Percentiles rank a stretch among this genome's conserved stretches.
These are phyloP conservation scores for Peronospora farinosa DNA, from an alignment of 352 stramenopile species.

Conservation along the genomic window DNA sequence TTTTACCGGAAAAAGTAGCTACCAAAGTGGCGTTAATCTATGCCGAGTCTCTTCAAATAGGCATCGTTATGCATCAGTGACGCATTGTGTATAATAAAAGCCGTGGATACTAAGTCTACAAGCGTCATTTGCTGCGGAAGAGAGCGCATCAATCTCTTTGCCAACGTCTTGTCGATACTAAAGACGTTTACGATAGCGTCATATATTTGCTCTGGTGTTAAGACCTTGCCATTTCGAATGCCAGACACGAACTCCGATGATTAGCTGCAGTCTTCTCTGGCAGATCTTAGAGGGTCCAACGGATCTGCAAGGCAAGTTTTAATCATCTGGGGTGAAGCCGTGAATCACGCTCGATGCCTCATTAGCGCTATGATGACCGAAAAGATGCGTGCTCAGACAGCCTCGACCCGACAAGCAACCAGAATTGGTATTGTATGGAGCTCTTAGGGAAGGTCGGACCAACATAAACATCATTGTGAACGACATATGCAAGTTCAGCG, in stretches of 20 bases:
- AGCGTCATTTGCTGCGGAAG: slow-evolving; percentile 44
- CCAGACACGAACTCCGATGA: slow-evolving; percentile 57
- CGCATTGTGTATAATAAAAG: slow-evolving; percentile 49
- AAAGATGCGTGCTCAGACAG: too few relatives aligned
- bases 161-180: slow-evolving; percentile 37
- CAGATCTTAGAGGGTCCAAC: too few relatives aligned
- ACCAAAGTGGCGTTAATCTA: slow-evolving; percentile 48
- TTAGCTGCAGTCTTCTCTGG: too few relatives aligned
- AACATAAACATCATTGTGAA: too few relatives aligned
- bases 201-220: slow-evolving; percentile 38
- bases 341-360: too few relatives aligned
- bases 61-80: slow-evolving; percentile 65
- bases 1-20: slow-evolving; percentile 29
- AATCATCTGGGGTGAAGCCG: too few relatives aligned
- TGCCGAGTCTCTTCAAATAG: slow-evolving; percentile 38
- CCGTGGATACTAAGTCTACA: slow-evolving; percentile 52
- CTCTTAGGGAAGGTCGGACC: too few relatives aligned
- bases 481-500: too few relatives aligned
- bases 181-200: slow-evolving; percentile 41
- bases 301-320: too few relatives aligned
- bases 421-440: too few relatives aligned
- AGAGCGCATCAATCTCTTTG: slow-evolving; percentile 24
- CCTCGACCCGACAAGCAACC: too few relatives aligned
- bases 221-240: slow-evolving; percentile 46
- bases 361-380: too few relatives aligned